A percentile compares a stretch with the other conserved stretches of the same genome.
phyloP scores from a whole-genome alignment of 306 rosid genomes.

The Acacia acuminata region DNA sequence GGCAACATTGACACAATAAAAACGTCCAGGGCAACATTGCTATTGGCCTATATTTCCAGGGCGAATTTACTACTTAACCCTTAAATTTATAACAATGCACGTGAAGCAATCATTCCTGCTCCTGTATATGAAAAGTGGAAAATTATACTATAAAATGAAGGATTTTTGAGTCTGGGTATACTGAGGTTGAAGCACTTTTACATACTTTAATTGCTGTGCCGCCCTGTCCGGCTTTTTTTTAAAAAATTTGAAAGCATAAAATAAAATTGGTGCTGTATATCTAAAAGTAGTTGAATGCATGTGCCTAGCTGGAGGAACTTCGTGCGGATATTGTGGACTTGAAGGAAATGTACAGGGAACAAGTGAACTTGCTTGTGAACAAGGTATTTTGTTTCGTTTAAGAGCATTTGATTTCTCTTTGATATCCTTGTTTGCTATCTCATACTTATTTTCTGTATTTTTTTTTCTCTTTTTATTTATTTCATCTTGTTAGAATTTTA shows the following conservation, averaged over 20 bases:
- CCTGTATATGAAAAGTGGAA: not conserved
- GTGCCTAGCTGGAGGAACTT: slow-evolving; percentile 72
- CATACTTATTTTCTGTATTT: not conserved
- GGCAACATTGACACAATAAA: no score
- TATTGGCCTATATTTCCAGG: no score
- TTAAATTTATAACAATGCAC: not conserved
- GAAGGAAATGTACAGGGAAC: slow-evolving; percentile 86
- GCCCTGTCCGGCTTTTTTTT: not conserved
- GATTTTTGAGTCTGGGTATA: not conserved
- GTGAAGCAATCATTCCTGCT: not conserved
- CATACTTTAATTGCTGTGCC: not conserved
- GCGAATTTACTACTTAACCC: no score
- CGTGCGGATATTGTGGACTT: slow-evolving; percentile 74
- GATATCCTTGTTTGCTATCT: not conserved
- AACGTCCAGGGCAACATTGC: no score
- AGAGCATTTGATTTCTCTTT: not conserved
- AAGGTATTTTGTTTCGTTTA: slow-evolving; percentile 42
- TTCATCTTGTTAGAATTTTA: not conserved
- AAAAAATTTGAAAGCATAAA: not conserved
- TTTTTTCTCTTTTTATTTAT: not conserved
- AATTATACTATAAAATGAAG: not conserved
- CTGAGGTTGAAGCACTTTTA: not conserved
- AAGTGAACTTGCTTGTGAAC: slow-evolving; percentile 75
- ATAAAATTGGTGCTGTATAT: slow-evolving; percentile 1
- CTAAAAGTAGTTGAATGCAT: slow-evolving; percentile 30